Conservation (phyloP, 306 rosid species). For the Notholithocarpus densiflorus region DNA sequence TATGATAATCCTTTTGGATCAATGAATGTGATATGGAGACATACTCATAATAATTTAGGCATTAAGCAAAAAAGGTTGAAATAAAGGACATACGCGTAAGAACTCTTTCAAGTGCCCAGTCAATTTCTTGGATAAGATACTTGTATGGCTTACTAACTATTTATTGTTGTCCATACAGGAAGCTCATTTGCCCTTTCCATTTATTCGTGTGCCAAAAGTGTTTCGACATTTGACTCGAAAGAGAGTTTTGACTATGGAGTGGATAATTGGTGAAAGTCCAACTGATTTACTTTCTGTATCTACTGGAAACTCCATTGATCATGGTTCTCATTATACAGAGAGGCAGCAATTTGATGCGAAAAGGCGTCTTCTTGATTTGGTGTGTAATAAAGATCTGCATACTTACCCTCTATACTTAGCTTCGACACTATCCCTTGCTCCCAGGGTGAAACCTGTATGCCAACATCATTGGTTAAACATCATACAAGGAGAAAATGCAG, state of each 20-base stretch:
- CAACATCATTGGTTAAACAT: not conserved
- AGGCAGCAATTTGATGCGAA: slow-evolving; percentile 69
- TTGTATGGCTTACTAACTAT: slow-evolving; percentile 17
- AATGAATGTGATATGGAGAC: too few relatives aligned
- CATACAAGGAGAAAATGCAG: not conserved
- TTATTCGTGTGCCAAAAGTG: slow-evolving; percentile 71
- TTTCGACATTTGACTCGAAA: slow-evolving; percentile 59
- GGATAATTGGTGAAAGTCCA: slow-evolving; percentile 95
- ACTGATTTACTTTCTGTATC: slow-evolving; percentile 68
- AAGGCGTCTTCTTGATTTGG: slow-evolving; percentile 91
- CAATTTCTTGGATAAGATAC: slow-evolving; percentile 5
- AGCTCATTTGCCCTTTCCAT: slow-evolving; percentile 73
- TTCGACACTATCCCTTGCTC: not conserved
- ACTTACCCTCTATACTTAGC: slow-evolving; percentile 6
- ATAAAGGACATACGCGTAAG: not conserved
- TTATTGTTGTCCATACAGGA: slow-evolving; percentile 50
- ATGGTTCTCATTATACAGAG: slow-evolving; percentile 51
- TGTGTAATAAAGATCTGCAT: slow-evolving; percentile 28
- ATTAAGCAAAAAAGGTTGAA: not conserved
- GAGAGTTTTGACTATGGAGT: slow-evolving; percentile 95
- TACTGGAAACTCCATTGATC: slow-evolving; percentile 39
- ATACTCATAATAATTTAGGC: too few relatives aligned
- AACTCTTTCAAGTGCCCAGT: not conserved
- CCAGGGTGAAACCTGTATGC: not conserved
- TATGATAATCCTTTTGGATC: too few relatives aligned